These are phyloP conservation scores for Trametes pubescens DNA, from an alignment of 1,284 basidiomycete species.

Conservation along the genomic window DNA sequence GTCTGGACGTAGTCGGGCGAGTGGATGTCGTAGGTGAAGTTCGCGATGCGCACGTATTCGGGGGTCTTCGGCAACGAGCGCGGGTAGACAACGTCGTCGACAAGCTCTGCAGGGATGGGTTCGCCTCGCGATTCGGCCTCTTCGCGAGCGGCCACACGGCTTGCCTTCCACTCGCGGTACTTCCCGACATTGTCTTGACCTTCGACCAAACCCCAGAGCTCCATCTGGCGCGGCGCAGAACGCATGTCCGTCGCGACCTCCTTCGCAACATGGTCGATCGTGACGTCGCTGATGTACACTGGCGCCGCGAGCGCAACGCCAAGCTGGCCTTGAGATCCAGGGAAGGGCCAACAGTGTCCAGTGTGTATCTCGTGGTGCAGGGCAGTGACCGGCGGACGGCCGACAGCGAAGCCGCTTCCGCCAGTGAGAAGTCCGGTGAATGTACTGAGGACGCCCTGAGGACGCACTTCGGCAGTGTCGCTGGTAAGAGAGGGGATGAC, in stretches of 20 bases:
- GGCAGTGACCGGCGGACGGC: conserved; percentile 84
- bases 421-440: conserved; percentile 63
- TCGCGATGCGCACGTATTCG: conserved; percentile 77
- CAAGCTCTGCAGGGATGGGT: conserved; percentile 37
- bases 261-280: conserved; percentile 87
- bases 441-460: conserved; percentile 51
- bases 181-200: conserved; percentile 74
- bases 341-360: conserved; percentile 95
- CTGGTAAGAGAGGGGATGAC: conserved; percentile 87
- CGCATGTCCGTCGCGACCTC: conserved; percentile 82
- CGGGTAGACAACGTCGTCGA: conserved; percentile 53
- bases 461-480: conserved; percentile 73
- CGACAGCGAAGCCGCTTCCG: conserved; percentile 69
- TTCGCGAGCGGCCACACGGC: conserved; percentile 43
- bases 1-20: conserved; percentile 82
- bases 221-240: conserved; percentile 86
- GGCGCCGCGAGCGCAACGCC: conserved; percentile 81
- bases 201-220: conserved; percentile 90
- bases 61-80: conserved; percentile 58
- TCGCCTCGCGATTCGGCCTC: conserved; percentile 48
- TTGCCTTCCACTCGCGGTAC: conserved; percentile 56
- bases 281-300: conserved; percentile 77
- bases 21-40: conserved; percentile 83
- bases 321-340: conserved; percentile 79
- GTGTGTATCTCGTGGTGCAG: conserved; percentile 83